Conservation (phyloP, 179 eudicot genomes). For the Heliamphora pulchella region DNA sequence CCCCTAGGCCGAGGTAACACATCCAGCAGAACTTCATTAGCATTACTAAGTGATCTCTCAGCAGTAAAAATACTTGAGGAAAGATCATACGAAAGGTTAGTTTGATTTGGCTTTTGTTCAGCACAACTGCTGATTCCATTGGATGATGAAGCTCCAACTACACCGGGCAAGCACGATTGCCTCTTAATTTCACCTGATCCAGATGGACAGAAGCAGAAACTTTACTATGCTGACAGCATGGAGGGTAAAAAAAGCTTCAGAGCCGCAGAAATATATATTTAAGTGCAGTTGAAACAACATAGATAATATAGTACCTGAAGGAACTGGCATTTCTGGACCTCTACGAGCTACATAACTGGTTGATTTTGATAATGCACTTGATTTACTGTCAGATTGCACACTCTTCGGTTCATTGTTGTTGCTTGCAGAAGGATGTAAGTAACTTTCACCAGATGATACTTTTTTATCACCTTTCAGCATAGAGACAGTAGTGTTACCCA, state of each 20-base stretch:
- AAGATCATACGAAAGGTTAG: conserved; percentile 29
- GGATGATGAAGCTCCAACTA: conserved; percentile 29
- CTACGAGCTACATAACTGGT: conserved; percentile 29
- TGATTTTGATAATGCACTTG: conserved; percentile 31
- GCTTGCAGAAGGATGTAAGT: conserved; percentile 28
- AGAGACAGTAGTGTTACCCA: conserved; percentile 27
- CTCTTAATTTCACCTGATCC: conserved; percentile 56
- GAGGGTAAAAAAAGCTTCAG: conserved; percentile 5
- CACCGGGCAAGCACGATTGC: conserved; percentile 25
- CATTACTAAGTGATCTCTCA: conserved; percentile 29
- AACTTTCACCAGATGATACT: conserved; percentile 31
- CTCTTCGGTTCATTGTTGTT: conserved; percentile 39
- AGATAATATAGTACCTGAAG: conserved; percentile 27
- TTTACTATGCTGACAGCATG: neutral
- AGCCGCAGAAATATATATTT: neutral
- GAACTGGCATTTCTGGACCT: conserved; percentile 31
- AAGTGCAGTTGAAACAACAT: neutral
- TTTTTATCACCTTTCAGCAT: conserved; percentile 25
- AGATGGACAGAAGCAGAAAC: conserved; percentile 3
- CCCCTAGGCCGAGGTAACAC: conserved; percentile 24
- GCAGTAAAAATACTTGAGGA: conserved; percentile 23
- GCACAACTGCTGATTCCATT: conserved; percentile 30
- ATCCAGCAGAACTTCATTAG: conserved; percentile 33
- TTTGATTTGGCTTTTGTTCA: conserved; percentile 35
- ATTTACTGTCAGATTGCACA: conserved; percentile 41